These are phyloP conservation scores for Crithidia sp. DNA, from an alignment of 208 protist species.

Conservation along the genomic window DNA sequence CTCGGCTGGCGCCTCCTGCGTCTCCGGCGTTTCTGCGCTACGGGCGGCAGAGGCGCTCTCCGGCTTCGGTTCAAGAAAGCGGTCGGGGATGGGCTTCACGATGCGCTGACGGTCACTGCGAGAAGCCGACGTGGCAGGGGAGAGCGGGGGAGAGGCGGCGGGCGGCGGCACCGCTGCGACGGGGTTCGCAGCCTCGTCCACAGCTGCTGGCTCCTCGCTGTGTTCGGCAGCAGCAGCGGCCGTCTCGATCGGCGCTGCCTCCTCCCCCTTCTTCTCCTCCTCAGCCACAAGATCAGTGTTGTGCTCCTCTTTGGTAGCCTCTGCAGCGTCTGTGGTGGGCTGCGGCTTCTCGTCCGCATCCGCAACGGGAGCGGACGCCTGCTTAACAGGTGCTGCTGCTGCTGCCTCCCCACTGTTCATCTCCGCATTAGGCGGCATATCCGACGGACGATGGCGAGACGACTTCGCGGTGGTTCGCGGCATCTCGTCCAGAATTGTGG, in stretches of 20 bases:
- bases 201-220: not conserved
- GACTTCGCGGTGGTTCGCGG: not conserved
- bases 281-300: not conserved
- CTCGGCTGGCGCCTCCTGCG: not conserved
- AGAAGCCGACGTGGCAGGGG: not conserved
- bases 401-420: not conserved
- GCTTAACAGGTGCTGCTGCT: not conserved
- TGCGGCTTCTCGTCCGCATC: not conserved
- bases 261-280: not conserved
- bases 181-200: not conserved
- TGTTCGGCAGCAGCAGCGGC: no score
- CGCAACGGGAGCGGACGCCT: not conserved
- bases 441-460: no score
- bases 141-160: not conserved
- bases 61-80: not conserved
- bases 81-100: conserved; percentile 2
- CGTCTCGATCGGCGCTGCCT: not conserved
- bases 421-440: no score
- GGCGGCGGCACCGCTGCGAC: not conserved
- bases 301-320: not conserved
- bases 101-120: not conserved
- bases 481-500: not conserved
- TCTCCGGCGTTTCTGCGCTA: not conserved
- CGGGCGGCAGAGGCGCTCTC: not conserved
- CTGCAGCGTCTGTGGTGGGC: not conserved